Percentiles rank a stretch among this genome's conserved stretches.
These are phyloP conservation scores for Selenicereus undatus DNA, from an alignment of 148 eudicot species.

Conservation along the genomic window DNA sequence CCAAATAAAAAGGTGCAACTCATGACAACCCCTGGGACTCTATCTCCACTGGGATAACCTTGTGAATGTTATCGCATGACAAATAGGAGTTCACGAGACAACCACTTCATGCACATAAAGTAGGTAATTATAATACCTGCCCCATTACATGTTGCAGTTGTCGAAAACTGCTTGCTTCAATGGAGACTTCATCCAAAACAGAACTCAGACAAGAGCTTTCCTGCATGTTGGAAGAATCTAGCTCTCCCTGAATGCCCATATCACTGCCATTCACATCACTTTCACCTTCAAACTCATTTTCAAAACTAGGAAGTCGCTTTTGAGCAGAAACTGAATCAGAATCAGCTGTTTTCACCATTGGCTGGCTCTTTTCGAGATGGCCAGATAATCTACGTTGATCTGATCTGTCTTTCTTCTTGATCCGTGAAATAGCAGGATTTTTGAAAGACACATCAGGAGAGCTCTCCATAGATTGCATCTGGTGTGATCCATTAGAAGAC, in stretches of 20 bases:
- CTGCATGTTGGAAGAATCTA: constrained; percentile 45
- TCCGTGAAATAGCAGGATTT: constrained; percentile 31
- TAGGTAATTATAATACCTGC: constrained; percentile 46
- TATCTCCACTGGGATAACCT: no score
- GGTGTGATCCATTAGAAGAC: constrained; percentile 50
- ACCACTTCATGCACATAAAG: neutral
- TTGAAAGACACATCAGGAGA: constrained; percentile 35
- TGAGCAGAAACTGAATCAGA: constrained; percentile 30
- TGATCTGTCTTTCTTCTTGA: constrained; percentile 35
- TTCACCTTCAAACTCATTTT: constrained; percentile 38
- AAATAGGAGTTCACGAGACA: neutral
- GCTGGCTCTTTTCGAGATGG: constrained; percentile 24
- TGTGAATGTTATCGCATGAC: neutral
- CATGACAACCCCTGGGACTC: no score
- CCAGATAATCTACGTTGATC: constrained; percentile 29
- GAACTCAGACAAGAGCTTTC: constrained; percentile 59
- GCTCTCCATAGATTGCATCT: constrained; percentile 31
- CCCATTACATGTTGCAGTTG: constrained; percentile 85
- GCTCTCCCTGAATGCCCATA: constrained; percentile 37
- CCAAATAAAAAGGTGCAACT: no score
- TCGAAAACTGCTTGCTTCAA: constrained; percentile 66
- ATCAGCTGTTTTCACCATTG: constrained; percentile 26
- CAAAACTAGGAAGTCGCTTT: constrained; percentile 30
- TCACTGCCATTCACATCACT: constrained; percentile 40
- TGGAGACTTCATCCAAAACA: constrained; percentile 58